A percentile compares a stretch with the other conserved stretches of the same genome.
phyloP scores from a whole-genome alignment of 73 alveolate species.

The Blepharisma japonicum region DNA sequence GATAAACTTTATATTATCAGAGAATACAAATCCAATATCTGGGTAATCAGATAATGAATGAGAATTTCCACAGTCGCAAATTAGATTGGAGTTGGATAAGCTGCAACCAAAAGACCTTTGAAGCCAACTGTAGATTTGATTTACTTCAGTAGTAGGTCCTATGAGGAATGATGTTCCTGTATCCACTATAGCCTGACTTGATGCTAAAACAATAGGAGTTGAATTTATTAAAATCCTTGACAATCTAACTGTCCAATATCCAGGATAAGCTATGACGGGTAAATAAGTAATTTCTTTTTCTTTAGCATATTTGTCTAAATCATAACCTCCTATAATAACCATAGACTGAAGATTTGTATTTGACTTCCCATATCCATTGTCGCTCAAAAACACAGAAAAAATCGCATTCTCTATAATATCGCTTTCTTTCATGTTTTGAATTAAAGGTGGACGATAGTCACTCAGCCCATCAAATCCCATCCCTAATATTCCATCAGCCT shows the following conservation, averaged over 20 bases:
- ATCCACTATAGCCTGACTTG: constrained; percentile 13
- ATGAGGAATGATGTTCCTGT: constrained; percentile 29
- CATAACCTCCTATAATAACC: constrained; percentile 14
- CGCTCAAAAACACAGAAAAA: constrained; percentile 27
- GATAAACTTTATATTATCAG: neutral
- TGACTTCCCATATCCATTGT: neutral
- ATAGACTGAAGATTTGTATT: neutral
- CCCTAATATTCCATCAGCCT: constrained; percentile 34
- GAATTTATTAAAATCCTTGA: neutral
- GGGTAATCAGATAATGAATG: constrained; percentile 5
- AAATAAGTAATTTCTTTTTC: neutral
- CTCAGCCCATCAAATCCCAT: constrained; percentile 11
- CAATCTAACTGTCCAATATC: constrained; percentile 18
- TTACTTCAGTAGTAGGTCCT: constrained; percentile 13
- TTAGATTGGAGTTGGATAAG: neutral
- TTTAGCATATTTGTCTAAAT: neutral
- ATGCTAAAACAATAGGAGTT: neutral
- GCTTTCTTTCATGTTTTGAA: neutral
- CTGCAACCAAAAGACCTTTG: neutral
- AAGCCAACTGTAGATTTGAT: neutral
- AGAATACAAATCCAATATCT: neutral
- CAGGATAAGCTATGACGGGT: neutral
- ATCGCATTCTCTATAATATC: neutral
- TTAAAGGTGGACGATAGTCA: neutral
- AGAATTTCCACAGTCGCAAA: constrained; percentile 14